Percentiles rank a stretch among this genome's conserved stretches.
Evolutionary conservation across 2,329 filamentous ascomycete species (phyloP).

Genomic region (Rutstroemia sydowiana): DNA sequence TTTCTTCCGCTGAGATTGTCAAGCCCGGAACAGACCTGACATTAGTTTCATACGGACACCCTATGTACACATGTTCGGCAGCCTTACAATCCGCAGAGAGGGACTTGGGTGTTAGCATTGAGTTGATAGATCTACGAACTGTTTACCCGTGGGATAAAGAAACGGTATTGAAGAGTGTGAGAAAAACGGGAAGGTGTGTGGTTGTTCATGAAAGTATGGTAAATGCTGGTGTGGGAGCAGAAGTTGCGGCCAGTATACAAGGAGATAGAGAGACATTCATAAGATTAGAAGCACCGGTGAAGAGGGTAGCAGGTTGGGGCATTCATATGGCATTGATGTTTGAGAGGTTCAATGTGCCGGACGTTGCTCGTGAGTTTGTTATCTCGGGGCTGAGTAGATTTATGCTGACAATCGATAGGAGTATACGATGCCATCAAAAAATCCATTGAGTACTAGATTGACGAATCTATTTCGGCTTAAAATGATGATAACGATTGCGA

Average conservation of each 20-base stretch:
- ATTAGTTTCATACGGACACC: conserved; percentile 63
- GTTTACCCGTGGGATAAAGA: conserved; percentile 68
- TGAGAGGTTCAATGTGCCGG: conserved; percentile 60
- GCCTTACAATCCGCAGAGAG: conserved; percentile 62
- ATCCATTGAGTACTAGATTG: conserved; percentile 24
- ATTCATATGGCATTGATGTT: conserved; percentile 60
- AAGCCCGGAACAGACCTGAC: conserved; percentile 61
- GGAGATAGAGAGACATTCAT: conserved; percentile 55
- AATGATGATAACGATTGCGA: background rate
- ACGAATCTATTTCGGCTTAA: background rate
- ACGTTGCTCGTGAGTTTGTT: conserved; percentile 55
- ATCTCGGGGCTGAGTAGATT: background rate
- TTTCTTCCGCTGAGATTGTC: conserved; percentile 62
- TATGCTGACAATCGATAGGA: conserved; percentile 21
- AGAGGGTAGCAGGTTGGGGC: conserved; percentile 62
- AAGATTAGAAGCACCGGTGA: conserved; percentile 61
- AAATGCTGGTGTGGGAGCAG: conserved; percentile 65
- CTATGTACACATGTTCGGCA: conserved; percentile 59
- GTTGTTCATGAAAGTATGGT: conserved; percentile 72
- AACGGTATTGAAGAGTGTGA: conserved; percentile 58
- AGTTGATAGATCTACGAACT: conserved; percentile 64
- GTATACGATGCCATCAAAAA: conserved; percentile 31
- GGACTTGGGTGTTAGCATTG: conserved; percentile 57
- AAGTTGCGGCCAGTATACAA: conserved; percentile 65
- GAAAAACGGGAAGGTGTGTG: conserved; percentile 61